These are phyloP conservation scores for Penicillium tannophilum DNA, from an alignment of 495 filamentous ascomycete genomes.

Conservation along the genomic window DNA sequence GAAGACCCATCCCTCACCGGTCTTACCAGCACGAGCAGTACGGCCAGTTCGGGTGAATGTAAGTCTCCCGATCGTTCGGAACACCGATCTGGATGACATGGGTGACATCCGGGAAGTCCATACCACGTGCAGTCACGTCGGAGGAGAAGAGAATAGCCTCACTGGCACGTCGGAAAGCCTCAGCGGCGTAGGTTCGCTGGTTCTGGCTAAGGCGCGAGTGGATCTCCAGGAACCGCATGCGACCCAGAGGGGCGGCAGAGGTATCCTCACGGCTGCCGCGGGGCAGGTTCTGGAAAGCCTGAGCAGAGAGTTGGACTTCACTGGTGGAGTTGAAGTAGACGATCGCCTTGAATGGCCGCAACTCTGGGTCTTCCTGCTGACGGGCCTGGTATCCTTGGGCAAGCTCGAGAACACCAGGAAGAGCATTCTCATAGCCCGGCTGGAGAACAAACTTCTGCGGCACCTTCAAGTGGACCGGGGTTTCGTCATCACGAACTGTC, in stretches of 20 bases:
- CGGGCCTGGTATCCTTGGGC: slow-evolving; percentile 55
- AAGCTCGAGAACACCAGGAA: slow-evolving; percentile 78
- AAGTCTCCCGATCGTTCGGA: slow-evolving; percentile 63
- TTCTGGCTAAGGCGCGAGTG: slow-evolving; percentile 77
- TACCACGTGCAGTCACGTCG: slow-evolving; percentile 91
- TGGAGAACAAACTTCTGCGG: slow-evolving; percentile 72
- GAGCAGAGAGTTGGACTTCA: slow-evolving; percentile 62
- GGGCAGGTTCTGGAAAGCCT: slow-evolving; percentile 59
- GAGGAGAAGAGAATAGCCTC: slow-evolving; percentile 83
- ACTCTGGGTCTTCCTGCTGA: slow-evolving; percentile 30
- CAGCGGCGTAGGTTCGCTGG: slow-evolving; percentile 64
- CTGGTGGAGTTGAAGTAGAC: slow-evolving; percentile 83
- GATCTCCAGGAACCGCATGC: slow-evolving; percentile 63
- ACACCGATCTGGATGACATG: slow-evolving; percentile 72
- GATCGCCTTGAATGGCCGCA: slow-evolving; percentile 86
- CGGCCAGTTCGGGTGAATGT: slow-evolving; percentile 76
- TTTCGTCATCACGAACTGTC: slow-evolving; percentile 78
- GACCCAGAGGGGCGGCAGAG: slow-evolving; percentile 44
- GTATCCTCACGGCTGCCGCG: slow-evolving; percentile 15
- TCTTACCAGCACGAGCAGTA: slow-evolving; percentile 72
- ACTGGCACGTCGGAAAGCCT: slow-evolving; percentile 63
- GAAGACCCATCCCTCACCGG: slow-evolving; percentile 80
- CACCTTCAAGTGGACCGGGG: slow-evolving; percentile 79
- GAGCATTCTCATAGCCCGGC: slow-evolving; percentile 70
- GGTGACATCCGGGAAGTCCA: slow-evolving; percentile 76